phyloP scores from a whole-genome alignment of 2,329 filamentous ascomycete genomes.

The Pseudocercospora macadamiae region DNA sequence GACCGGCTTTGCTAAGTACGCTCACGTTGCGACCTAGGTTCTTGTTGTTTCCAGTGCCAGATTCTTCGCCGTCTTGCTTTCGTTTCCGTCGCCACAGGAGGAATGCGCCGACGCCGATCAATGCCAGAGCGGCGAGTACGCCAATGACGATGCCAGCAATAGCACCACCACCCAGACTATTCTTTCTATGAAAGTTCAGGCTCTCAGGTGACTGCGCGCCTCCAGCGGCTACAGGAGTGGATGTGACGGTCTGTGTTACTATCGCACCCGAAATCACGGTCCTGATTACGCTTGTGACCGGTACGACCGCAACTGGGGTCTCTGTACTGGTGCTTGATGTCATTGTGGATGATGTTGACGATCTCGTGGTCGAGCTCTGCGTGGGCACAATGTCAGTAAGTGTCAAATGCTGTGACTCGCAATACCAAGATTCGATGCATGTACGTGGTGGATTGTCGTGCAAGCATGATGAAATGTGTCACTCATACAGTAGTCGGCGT shows the following conservation, averaged over 20 bases:
- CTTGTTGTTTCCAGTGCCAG: constrained; percentile 19
- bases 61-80: constrained; percentile 25
- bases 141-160: constrained; percentile 53
- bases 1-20: constrained; percentile 52
- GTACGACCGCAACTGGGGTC: constrained; percentile 30
- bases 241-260: constrained; percentile 50
- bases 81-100: constrained; percentile 45
- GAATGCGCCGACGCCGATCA: constrained; percentile 42
- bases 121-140: constrained; percentile 42
- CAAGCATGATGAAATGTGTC: constrained; percentile 29
- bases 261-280: constrained; percentile 49
- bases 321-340: constrained; percentile 28
- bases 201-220: constrained; percentile 24
- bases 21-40: constrained; percentile 46
- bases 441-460: constrained; percentile 15
- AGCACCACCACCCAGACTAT: constrained; percentile 39
- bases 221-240: constrained; percentile 36
- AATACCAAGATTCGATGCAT: constrained; percentile 11
- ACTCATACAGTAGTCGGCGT: constrained; percentile 30
- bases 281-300: constrained; percentile 42
- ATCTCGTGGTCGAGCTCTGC: constrained; percentile 12
- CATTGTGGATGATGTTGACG: constrained; percentile 21
- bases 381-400: constrained; percentile 18
- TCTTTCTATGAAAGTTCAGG: constrained; percentile 24
- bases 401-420: constrained; percentile 17